Conservation (phyloP, 495 filamentous ascomycete genomes). For the Sabuloglossum arenarium region DNA sequence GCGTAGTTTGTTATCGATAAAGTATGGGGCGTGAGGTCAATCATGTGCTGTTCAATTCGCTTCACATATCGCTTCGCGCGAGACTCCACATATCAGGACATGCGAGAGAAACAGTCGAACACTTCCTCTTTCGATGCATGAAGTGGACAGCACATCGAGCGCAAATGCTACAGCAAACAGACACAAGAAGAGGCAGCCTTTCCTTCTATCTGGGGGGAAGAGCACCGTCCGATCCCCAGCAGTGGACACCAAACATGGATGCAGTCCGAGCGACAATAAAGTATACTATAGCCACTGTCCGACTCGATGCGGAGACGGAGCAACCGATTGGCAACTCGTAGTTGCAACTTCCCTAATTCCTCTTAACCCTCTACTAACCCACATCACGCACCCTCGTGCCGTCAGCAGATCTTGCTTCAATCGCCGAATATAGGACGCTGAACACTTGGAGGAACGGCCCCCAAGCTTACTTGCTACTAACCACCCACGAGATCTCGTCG, state of each 20-base stretch:
- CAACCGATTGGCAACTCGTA: background rate
- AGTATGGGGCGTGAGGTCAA: too few species aligned
- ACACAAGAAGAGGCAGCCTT: constrained; percentile 16
- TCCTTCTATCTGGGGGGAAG: constrained; percentile 17
- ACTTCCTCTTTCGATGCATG: constrained; percentile 2
- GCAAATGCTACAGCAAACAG: constrained; percentile 17
- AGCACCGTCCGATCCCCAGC: constrained; percentile 14
- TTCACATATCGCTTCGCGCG: too few species aligned
- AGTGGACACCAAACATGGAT: constrained; percentile 17
- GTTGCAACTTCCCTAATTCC: background rate
- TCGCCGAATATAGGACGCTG: background rate
- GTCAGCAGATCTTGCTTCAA: background rate
- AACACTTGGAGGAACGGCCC: background rate
- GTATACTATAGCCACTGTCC: constrained; percentile 18
- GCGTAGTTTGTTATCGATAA: too few species aligned
- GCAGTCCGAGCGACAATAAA: constrained; percentile 19
- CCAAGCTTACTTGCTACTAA: background rate
- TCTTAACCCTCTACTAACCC: background rate
- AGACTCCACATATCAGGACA: too few species aligned
- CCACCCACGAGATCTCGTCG: background rate
- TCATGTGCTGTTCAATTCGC: too few species aligned
- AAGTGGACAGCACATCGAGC: constrained; percentile 13
- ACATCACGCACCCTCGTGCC: background rate
- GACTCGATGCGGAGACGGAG: constrained; percentile 11
- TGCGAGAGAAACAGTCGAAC: constrained; percentile 18